Conservation (phyloP, 495 filamentous ascomycete species). For the Hypoxylon lienhwacheense region DNA sequence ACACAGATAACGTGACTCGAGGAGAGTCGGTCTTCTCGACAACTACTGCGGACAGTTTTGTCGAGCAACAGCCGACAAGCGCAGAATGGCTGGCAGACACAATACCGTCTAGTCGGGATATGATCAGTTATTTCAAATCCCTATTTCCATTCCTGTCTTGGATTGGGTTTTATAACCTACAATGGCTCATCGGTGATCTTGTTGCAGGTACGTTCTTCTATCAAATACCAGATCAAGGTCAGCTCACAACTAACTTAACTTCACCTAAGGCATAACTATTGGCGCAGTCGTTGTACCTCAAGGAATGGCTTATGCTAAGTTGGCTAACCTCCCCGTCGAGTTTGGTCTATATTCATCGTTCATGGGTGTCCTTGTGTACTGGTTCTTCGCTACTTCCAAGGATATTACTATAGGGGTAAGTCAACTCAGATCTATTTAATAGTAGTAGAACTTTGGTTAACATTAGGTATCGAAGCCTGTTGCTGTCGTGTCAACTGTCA, state of each 20-base stretch:
- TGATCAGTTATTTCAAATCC: constrained; percentile 61
- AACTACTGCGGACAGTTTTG: constrained; percentile 75
- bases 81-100: constrained; percentile 69
- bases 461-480: constrained; percentile 72
- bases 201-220: constrained; percentile 70
- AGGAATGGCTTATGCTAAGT: constrained; percentile 92
- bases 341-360: constrained; percentile 97
- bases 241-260: constrained; percentile 30
- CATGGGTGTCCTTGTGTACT: constrained; percentile 94
- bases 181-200: constrained; percentile 87
- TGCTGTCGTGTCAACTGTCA: constrained; percentile 90
- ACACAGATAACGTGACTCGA: constrained; percentile 59
- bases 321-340: constrained; percentile 75
- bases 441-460: constrained; percentile 43
- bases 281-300: constrained; percentile 96
- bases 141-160: constrained; percentile 88
- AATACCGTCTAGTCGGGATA: constrained; percentile 57
- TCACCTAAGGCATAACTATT: constrained; percentile 75
- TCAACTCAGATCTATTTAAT: constrained; percentile 33
- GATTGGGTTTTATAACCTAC: constrained; percentile 84
- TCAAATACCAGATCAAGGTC: neutral
- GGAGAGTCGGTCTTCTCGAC: constrained; percentile 80
- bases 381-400: constrained; percentile 99
- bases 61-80: constrained; percentile 78
- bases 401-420: constrained; percentile 98